Percentiles rank a stretch among this genome's conserved stretches.
Evolutionary conservation across 768 basidiomycete genomes (phyloP).

Genomic region (Pleurotus tuber-regium): DNA sequence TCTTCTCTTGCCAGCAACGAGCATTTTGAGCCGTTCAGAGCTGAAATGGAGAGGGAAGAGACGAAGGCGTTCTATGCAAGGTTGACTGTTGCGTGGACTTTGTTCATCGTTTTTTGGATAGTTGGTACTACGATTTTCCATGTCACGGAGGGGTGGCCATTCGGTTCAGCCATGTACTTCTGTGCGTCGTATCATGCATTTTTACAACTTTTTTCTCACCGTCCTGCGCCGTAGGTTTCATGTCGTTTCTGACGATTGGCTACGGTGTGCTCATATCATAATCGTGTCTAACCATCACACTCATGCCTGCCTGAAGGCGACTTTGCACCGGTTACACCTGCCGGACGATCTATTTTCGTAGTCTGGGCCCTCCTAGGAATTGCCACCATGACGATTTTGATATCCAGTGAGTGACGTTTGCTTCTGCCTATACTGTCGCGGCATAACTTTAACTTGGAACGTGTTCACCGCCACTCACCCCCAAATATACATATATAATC

Average conservation of each 20-base stretch:
- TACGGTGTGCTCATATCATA: slow-evolving; percentile 37
- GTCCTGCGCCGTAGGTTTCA: slow-evolving; percentile 46
- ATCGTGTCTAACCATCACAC: neutral
- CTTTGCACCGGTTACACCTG: slow-evolving; percentile 54
- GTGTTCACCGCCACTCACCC: no score
- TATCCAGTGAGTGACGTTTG: slow-evolving; percentile 52
- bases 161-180: slow-evolving; percentile 66
- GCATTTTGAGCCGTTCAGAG: slow-evolving; percentile 30
- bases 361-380: slow-evolving; percentile 79
- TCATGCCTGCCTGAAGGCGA: slow-evolving; percentile 43
- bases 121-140: slow-evolving; percentile 71
- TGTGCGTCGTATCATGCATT: slow-evolving; percentile 40
- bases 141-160: slow-evolving; percentile 68
- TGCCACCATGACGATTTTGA: slow-evolving; percentile 70
- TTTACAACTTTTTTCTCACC: neutral
- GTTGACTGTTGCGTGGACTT: slow-evolving; percentile 48
- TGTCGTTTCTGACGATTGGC: slow-evolving; percentile 73
- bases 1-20: neutral
- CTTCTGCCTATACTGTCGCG: neutral
- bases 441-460: no score
- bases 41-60: slow-evolving; percentile 39
- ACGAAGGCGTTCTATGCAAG: slow-evolving; percentile 56
- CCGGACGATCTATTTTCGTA: slow-evolving; percentile 74
- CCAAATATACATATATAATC: no score
- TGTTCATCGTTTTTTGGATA: slow-evolving; percentile 81